Percentiles rank a stretch among this genome's conserved stretches.
These are phyloP conservation scores for Umbelopsis vinacea DNA, from an alignment of 192 early-diverging fungal species.

Conservation along the genomic window DNA sequence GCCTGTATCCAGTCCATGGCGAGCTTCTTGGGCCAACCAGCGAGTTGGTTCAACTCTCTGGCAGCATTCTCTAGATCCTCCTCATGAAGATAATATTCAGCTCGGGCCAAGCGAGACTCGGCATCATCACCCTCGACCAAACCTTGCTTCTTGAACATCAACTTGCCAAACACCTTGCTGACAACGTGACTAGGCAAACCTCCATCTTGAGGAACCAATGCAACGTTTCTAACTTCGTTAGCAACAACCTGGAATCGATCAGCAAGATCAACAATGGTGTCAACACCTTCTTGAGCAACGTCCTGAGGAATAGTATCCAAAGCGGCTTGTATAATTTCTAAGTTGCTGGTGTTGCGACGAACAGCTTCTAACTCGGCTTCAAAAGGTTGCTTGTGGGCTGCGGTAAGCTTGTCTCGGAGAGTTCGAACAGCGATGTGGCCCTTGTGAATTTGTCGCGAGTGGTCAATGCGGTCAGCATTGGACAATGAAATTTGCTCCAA, in stretches of 20 bases:
- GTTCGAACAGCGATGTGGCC: conserved; percentile 69
- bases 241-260: conserved; percentile 73
- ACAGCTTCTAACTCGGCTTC: conserved; percentile 70
- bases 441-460: conserved; percentile 63
- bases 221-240: conserved; percentile 71
- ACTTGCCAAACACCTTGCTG: conserved; percentile 67
- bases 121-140: conserved; percentile 84
- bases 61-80: conserved; percentile 85
- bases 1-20: conserved; percentile 85
- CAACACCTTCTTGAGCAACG: conserved; percentile 63
- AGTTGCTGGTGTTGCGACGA: conserved; percentile 52
- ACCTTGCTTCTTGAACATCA: conserved; percentile 87
- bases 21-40: conserved; percentile 87
- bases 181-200: conserved; percentile 84
- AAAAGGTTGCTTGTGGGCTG: conserved; percentile 64
- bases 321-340: conserved; percentile 64
- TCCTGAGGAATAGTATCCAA: conserved; percentile 62
- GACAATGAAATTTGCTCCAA: conserved; percentile 70
- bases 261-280: conserved; percentile 66
- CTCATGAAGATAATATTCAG: conserved; percentile 72
- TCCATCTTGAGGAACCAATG: conserved; percentile 87
- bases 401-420: conserved; percentile 59
- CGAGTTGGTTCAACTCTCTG: conserved; percentile 91
- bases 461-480: conserved; percentile 70
- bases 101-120: conserved; percentile 82